Evolutionary conservation across 106 monocot genomes (phyloP).

Genomic region (Dendrobium chrysotoxum): DNA sequence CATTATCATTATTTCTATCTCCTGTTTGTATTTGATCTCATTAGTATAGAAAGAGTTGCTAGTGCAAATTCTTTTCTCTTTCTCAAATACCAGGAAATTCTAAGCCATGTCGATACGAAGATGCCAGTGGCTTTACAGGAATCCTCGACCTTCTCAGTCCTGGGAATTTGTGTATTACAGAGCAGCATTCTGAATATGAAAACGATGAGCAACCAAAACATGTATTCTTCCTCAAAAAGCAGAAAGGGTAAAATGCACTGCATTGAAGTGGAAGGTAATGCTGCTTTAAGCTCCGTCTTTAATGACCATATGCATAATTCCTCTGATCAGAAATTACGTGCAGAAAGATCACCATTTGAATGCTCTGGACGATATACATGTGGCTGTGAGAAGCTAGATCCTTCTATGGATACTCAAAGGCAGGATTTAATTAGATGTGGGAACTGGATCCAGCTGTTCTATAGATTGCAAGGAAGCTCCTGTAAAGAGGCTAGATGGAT

Average conservation of each 20-base stretch:
- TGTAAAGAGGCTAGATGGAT: slow-evolving; percentile 25
- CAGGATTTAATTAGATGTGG: slow-evolving; percentile 23
- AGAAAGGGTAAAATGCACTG: slow-evolving; percentile 2
- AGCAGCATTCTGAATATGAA: slow-evolving; percentile 8
- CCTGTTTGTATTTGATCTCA: slow-evolving; percentile 1
- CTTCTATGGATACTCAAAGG: slow-evolving; percentile 16
- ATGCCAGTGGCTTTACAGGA: slow-evolving; percentile 53
- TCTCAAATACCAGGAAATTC: slow-evolving; percentile 36
- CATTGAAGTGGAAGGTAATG: slow-evolving; percentile 9
- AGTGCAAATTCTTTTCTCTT: background rate
- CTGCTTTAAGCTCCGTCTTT: background rate
- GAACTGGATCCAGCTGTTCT: slow-evolving; percentile 48
- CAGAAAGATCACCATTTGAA: background rate
- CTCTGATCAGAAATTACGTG: slow-evolving; percentile 12
- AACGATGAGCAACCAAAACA: background rate
- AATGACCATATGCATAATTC: slow-evolving; percentile 6
- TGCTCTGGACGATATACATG: slow-evolving; percentile 17
- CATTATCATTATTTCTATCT: background rate
- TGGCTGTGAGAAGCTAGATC: slow-evolving; percentile 30
- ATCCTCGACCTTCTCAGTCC: slow-evolving; percentile 33
- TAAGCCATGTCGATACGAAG: slow-evolving; percentile 32
- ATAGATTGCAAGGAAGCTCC: slow-evolving; percentile 4
- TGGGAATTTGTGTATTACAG: slow-evolving; percentile 39
- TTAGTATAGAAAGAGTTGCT: background rate
- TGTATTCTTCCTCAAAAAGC: background rate